Evolutionary conservation across 192 early-diverging fungal species (phyloP).

Genomic region (Linnemannia hyalina): DNA sequence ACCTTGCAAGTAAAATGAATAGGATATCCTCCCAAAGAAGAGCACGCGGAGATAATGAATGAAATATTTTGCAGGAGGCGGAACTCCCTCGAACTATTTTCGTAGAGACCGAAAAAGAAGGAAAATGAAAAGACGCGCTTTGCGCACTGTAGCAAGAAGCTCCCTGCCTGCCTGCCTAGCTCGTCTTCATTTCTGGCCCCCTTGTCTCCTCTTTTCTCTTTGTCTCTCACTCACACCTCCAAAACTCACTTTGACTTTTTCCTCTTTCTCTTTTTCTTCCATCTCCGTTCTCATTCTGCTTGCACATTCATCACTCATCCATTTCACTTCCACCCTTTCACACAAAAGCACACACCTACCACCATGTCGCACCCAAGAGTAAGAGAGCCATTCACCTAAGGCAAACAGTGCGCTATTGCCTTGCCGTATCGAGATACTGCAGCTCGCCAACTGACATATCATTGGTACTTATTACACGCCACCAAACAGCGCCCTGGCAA

Average conservation of each 20-base stretch:
- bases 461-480: not conserved
- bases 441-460: not conserved
- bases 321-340: not conserved
- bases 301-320: constrained; percentile 15
- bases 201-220: constrained; percentile 11
- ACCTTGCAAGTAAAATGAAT: no score
- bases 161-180: not conserved
- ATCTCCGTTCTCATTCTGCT: constrained; percentile 1
- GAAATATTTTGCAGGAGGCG: not conserved
- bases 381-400: no score
- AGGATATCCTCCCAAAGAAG: not conserved
- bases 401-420: not conserved
- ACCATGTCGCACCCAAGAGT: constrained; percentile 46
- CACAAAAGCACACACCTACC: not conserved
- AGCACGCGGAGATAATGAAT: not conserved
- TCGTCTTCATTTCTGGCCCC: not conserved
- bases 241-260: constrained; percentile 1
- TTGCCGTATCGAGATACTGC: not conserved
- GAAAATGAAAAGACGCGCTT: not conserved
- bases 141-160: not conserved
- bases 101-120: not conserved
- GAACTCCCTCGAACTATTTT: not conserved
- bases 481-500: constrained; percentile 45
- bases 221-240: not conserved
- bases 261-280: not conserved